phyloP scores from a whole-genome alignment of 176 grass and related monocot genomes.

The Ananas comosus region DNA sequence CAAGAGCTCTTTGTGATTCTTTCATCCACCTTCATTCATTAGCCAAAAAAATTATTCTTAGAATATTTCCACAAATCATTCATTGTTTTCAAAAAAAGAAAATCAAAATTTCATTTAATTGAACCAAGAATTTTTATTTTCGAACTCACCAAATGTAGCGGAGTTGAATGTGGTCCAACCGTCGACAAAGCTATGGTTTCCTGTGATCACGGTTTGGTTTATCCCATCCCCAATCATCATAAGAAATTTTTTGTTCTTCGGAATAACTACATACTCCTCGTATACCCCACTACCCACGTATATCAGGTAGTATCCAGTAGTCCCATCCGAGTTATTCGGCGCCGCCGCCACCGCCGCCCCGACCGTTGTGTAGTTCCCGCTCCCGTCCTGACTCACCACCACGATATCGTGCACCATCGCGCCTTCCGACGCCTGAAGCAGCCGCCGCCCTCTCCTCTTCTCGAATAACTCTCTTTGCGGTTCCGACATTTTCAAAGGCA shows the following conservation, averaged over 20 bases:
- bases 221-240: conserved; percentile 90
- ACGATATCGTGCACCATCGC: conserved; percentile 34
- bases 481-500: conserved; percentile 31
- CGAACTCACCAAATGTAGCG: conserved; percentile 56
- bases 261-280: conserved; percentile 69
- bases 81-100: too few species aligned
- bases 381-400: conserved; percentile 49
- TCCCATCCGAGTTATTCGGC: conserved; percentile 50
- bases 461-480: conserved; percentile 20
- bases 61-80: too few species aligned
- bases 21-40: too few species aligned
- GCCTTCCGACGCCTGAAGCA: conserved; percentile 21
- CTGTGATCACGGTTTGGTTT: conserved; percentile 66
- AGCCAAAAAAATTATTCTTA: too few species aligned
- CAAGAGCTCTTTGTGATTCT: too few species aligned
- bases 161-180: conserved; percentile 84
- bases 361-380: conserved; percentile 49
- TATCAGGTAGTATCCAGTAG: conserved; percentile 61
- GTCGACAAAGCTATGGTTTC: conserved; percentile 49
- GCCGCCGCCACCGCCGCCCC: conserved; percentile 52
- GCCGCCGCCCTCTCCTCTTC: conserved; percentile 12
- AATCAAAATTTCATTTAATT: too few species aligned
- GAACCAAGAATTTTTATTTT: not conserved
- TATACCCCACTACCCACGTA: conserved; percentile 67
- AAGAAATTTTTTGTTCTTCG: conserved; percentile 54